Conservation (phyloP, 2,329 filamentous ascomycete genomes). For the Monosporascus sp. region DNA sequence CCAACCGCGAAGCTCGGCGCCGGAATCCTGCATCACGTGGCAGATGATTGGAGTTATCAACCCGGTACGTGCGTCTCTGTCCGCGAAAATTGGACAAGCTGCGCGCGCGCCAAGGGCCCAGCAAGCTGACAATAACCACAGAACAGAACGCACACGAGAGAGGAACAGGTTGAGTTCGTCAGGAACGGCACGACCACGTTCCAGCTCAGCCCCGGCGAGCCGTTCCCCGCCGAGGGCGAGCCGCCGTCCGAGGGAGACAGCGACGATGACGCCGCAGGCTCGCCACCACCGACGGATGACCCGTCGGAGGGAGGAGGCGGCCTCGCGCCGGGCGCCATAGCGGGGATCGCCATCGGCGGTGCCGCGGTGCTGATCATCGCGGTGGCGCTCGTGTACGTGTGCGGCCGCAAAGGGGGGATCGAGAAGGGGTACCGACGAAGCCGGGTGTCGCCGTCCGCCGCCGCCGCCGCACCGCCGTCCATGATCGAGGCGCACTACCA, state of each 20-base stretch:
- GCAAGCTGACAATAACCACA: conserved; percentile 9
- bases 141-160: conserved; percentile 43
- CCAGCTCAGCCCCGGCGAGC: conserved; percentile 51
- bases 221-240: conserved; percentile 40
- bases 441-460: conserved; percentile 1
- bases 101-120: background rate
- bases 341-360: conserved; percentile 51
- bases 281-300: conserved; percentile 4
- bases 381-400: conserved; percentile 42
- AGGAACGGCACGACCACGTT: conserved; percentile 36
- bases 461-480: conserved; percentile 9
- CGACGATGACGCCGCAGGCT: conserved; percentile 13
- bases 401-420: conserved; percentile 35
- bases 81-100: background rate
- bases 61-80: conserved; percentile 38
- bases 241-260: conserved; percentile 6
- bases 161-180: conserved; percentile 41
- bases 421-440: conserved; percentile 29
- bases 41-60: conserved; percentile 77
- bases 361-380: conserved; percentile 39
- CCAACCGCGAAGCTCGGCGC: conserved; percentile 39
- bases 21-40: conserved; percentile 56
- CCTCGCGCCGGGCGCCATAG: conserved; percentile 46
- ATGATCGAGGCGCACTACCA: conserved; percentile 24
- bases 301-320: conserved; percentile 13